Conservation (phyloP, 345 rosid species). For the Brassica carinata region DNA sequence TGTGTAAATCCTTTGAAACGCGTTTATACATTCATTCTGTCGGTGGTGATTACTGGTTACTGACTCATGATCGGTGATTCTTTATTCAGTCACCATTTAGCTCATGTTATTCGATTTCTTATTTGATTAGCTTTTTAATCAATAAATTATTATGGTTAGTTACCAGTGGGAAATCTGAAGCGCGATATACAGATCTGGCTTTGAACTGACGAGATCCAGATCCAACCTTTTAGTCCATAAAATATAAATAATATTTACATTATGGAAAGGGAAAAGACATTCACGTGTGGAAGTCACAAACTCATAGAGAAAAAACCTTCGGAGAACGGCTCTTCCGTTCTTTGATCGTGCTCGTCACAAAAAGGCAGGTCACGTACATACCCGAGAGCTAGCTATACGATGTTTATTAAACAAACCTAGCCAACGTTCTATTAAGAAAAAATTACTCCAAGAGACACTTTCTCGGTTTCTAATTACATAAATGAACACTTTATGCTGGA, state of each 20-base stretch:
- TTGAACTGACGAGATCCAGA: conserved; percentile 19
- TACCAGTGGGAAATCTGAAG: background rate
- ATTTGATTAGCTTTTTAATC: background rate
- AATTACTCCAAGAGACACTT: too few species aligned
- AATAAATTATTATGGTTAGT: background rate
- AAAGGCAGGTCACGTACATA: conserved; percentile 70
- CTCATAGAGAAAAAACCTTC: conserved; percentile 39
- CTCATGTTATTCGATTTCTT: background rate
- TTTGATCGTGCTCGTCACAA: conserved; percentile 75
- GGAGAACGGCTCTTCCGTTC: conserved; percentile 66
- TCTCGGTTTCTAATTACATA: too few species aligned
- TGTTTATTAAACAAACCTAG: conserved; percentile 50
- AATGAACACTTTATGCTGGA: too few species aligned
- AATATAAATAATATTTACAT: background rate
- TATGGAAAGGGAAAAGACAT: background rate
- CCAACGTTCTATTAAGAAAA: conserved; percentile 77
- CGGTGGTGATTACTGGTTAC: conserved; percentile 27
- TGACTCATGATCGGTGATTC: background rate
- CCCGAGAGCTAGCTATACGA: conserved; percentile 69
- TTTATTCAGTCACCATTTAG: background rate
- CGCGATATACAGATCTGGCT: background rate
- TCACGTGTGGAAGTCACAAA: background rate
- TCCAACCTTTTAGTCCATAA: conserved; percentile 9
- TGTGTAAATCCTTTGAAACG: conserved; percentile 6
- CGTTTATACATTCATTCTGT: conserved; percentile 26